Evolutionary conservation across 2,329 filamentous ascomycete species (phyloP).

Genomic region (Trichoderma breve): DNA sequence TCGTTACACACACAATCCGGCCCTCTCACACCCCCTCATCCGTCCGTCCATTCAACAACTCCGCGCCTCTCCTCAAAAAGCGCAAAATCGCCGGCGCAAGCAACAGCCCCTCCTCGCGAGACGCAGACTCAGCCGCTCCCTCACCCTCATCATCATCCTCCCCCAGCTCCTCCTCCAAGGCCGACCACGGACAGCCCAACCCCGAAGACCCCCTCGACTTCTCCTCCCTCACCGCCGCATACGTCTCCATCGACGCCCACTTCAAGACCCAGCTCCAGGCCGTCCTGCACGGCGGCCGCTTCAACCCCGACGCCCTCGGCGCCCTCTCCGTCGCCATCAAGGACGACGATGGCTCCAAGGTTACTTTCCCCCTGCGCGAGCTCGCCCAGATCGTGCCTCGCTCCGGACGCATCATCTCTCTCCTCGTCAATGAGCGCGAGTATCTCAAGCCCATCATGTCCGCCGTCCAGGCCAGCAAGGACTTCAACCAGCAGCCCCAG

Average conservation of each 20-base stretch:
- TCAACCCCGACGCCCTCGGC: conserved; percentile 51
- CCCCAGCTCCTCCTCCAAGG: conserved; percentile 21
- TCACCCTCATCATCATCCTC: conserved; percentile 23
- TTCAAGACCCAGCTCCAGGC: conserved; percentile 44
- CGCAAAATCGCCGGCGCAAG: conserved; percentile 35
- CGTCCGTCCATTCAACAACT: conserved; percentile 33
- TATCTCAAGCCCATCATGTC: conserved; percentile 56
- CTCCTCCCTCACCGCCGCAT: conserved; percentile 46
- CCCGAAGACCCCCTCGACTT: conserved; percentile 49
- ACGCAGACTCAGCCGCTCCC: not conserved
- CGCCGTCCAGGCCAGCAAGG: conserved; percentile 50
- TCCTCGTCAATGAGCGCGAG: conserved; percentile 42
- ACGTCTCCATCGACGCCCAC: conserved; percentile 41
- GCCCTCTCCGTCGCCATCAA: conserved; percentile 43
- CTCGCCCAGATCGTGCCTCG: conserved; percentile 54
- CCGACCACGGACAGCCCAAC: conserved; percentile 31
- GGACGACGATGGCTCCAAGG: conserved; percentile 24
- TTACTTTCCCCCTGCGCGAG: conserved; percentile 51
- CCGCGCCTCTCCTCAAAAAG: conserved; percentile 37
- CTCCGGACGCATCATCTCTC: conserved; percentile 40
- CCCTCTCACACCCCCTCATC: not conserved
- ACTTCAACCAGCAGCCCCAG: conserved; percentile 63
- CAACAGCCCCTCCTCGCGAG: conserved; percentile 29
- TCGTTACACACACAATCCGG: not conserved
- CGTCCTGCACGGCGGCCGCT: conserved; percentile 46